Evolutionary conservation across 306 rosid species (phyloP).

Genomic region (Vigna reflexopilosa): DNA sequence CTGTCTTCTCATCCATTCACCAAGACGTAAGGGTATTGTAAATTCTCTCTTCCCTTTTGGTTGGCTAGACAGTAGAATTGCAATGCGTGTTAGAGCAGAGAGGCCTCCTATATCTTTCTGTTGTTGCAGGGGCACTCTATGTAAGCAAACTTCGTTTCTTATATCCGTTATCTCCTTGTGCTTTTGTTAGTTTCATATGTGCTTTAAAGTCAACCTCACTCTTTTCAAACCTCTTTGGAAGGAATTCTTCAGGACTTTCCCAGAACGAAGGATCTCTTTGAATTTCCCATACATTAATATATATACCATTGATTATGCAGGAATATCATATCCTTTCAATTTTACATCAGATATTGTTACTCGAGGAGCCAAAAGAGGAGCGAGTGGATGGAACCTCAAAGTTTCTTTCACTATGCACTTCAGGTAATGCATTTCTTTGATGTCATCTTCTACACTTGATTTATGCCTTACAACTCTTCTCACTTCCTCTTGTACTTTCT

Average conservation of each 20-base stretch:
- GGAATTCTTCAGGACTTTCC: constrained; percentile 41
- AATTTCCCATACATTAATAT: constrained; percentile 58
- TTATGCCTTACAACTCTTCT: constrained; percentile 57
- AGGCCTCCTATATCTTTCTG: constrained; percentile 98
- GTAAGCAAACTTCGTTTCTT: constrained; percentile 59
- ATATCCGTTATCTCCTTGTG: background rate
- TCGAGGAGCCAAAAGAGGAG: constrained; percentile 51
- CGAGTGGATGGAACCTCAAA: constrained; percentile 57
- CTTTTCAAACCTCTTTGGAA: constrained; percentile 47
- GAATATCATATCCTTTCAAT: constrained; percentile 53
- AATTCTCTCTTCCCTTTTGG: constrained; percentile 55
- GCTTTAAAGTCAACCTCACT: constrained; percentile 26
- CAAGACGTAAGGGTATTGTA: too few species aligned
- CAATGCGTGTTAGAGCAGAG: constrained; percentile 99
- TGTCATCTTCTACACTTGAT: constrained; percentile 43
- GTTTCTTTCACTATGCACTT: constrained; percentile 58
- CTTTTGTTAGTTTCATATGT: constrained; percentile 30
- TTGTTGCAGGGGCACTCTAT: constrained; percentile 91
- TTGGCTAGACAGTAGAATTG: constrained; percentile 99
- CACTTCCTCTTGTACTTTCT: constrained; percentile 66
- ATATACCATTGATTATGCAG: constrained; percentile 45
- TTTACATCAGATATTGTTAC: constrained; percentile 39
- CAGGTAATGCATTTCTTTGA: constrained; percentile 58
- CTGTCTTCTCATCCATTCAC: too few species aligned
- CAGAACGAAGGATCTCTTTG: constrained; percentile 48